A percentile compares a stretch with the other conserved stretches of the same genome.
phyloP scores from a whole-genome alignment of 2,329 filamentous ascomycete species.

The Cadophora malorum region DNA sequence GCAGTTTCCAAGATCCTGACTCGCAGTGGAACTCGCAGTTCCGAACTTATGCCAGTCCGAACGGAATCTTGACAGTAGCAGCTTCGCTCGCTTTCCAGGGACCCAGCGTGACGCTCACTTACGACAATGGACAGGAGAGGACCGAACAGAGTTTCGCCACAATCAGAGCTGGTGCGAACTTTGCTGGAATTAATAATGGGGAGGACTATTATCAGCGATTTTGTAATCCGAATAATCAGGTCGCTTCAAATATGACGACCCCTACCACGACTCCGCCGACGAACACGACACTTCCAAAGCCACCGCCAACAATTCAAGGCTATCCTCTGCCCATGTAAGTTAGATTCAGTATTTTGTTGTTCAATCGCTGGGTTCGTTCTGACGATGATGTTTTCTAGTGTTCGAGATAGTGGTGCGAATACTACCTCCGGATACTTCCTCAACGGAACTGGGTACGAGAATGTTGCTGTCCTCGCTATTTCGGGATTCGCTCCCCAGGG shows the following conservation, averaged over 20 bases:
- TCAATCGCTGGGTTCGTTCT: too few relatives aligned
- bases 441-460: constrained; percentile 6
- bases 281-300: not conserved
- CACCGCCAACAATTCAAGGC: constrained; percentile 10
- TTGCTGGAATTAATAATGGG: constrained; percentile 15
- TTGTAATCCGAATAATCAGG: constrained; percentile 13
- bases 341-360: too few relatives aligned
- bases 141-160: constrained; percentile 14
- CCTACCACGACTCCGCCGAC: not conserved
- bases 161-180: constrained; percentile 3
- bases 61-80: not conserved
- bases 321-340: constrained; percentile 23
- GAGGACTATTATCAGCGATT: constrained; percentile 16
- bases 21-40: constrained; percentile 49
- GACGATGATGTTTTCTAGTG: not conserved
- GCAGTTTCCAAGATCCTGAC: constrained; percentile 47
- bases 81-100: constrained; percentile 5
- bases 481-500: constrained; percentile 9
- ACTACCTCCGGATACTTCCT: constrained; percentile 23
- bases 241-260: not conserved
- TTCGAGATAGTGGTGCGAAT: constrained; percentile 13
- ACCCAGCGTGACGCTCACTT: constrained; percentile 16
- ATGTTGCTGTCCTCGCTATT: constrained; percentile 24
- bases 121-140: constrained; percentile 21
- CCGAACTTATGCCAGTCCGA: constrained; percentile 31